Conservation (phyloP, 2,329 filamentous ascomycete genomes). For the Metarhizium album region DNA sequence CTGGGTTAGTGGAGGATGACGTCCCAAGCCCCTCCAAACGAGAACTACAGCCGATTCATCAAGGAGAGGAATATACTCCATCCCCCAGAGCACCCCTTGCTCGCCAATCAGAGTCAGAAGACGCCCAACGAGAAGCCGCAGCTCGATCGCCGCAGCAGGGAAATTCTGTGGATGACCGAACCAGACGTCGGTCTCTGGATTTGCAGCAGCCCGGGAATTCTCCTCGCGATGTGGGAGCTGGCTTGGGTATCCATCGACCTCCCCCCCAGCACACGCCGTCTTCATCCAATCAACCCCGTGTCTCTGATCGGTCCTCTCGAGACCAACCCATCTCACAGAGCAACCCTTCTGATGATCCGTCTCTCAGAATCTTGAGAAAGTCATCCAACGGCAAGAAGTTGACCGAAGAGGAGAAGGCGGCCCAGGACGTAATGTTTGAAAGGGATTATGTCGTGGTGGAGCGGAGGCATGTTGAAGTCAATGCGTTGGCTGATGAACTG, state of each 20-base stretch:
- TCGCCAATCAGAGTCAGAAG: slow-evolving; percentile 29
- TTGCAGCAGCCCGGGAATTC: slow-evolving; percentile 28
- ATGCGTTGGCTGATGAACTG: slow-evolving; percentile 91
- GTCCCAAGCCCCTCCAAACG: slow-evolving; percentile 31
- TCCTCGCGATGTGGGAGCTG: slow-evolving; percentile 36
- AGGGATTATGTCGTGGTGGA: slow-evolving; percentile 94
- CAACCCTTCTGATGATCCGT: slow-evolving; percentile 12
- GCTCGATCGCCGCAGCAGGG: slow-evolving; percentile 32
- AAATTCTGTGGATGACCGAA: slow-evolving; percentile 29
- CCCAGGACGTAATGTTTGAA: slow-evolving; percentile 81
- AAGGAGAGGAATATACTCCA: slow-evolving; percentile 17
- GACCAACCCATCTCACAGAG: slow-evolving; percentile 22
- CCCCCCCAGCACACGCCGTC: slow-evolving; percentile 36
- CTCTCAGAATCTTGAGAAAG: slow-evolving; percentile 11
- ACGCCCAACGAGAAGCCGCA: slow-evolving; percentile 26
- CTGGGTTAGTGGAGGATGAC: slow-evolving; percentile 72
- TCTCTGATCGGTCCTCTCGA: slow-evolving; percentile 14
- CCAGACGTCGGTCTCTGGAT: slow-evolving; percentile 18
- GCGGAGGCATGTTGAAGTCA: slow-evolving; percentile 90
- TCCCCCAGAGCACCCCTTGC: slow-evolving; percentile 15
- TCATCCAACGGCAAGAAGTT: slow-evolving; percentile 17
- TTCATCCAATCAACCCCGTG: slow-evolving; percentile 32
- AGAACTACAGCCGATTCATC: slow-evolving; percentile 25
- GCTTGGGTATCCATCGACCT: slow-evolving; percentile 41
- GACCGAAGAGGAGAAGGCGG: slow-evolving; percentile 60